Base-by-base conservation (phyloP, 2,329 filamentous ascomycete genomes). In the Cordyceps cateniannulata region DNA sequence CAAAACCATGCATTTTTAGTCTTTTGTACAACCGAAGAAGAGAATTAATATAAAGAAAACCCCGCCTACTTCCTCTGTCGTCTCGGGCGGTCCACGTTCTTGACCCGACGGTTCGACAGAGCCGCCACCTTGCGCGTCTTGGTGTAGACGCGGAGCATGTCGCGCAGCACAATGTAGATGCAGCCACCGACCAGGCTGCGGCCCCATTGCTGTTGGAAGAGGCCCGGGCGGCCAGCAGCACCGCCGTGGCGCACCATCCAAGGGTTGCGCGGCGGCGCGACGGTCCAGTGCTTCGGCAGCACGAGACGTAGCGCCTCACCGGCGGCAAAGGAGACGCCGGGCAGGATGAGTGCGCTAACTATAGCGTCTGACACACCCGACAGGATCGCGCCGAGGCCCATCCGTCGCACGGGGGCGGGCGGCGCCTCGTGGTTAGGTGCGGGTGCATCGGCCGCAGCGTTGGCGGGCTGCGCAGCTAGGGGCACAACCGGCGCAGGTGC, bases 161-260 rank as follows among this genome's bases (percentile, higher is more conserved):
- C 86, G 72, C 93, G 95, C 57, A 96, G 73, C 10, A 96, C 86
- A 18, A 98, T 87, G 68, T 93, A 96, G 22, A 96, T 75, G 70
- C 91, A 95, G 0, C 95, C 95, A 1, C 95, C 95, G 1, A 95
- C 82, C 3, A 99, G 79, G 68, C 90, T 97, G 60, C 95, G 82
- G 1, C 92, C 95, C 91, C 95, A 98, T 62, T 87, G 85, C 66
- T 89, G 85, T 69, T 95, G 90, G 35, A 99, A 73, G 27, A 98
- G 78, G 0, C 89, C 87, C 0, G 84, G 83, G 3, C 82, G 77
- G 18, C 38, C 38, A 5, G 29, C 44, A 35, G 78, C 63, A 27
- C 42, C 32, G 40, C 65, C 66, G 10, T 65, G 62, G 3, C 64
- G 62, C 32, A 64, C 29, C 6, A n/a, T 61, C 65, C 67, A 72